Conservation (phyloP, 1,284 basidiomycete species). For the Retiboletus flavoniger region DNA sequence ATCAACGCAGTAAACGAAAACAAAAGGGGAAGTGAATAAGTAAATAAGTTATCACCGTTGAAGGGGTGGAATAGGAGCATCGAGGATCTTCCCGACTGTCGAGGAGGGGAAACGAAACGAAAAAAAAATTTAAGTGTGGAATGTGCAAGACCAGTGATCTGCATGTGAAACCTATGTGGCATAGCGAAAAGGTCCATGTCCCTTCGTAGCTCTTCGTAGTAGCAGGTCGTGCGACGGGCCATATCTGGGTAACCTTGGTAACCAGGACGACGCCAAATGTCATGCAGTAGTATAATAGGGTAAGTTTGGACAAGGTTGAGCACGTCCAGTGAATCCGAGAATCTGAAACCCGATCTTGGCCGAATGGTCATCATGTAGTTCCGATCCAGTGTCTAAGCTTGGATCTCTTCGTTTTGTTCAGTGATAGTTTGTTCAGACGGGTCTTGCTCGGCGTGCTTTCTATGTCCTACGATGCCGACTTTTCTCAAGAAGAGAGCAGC, state of each 20-base stretch:
- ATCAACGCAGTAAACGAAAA: background rate
- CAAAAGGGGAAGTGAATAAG: background rate
- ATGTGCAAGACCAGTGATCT: background rate
- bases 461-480: conserved; percentile 57
- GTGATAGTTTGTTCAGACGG: conserved; percentile 27
- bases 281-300: background rate
- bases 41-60: conserved; percentile 7
- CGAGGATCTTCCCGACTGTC: background rate
- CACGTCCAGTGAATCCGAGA: background rate
- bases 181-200: background rate
- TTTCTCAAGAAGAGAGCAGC: conserved; percentile 53
- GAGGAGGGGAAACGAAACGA: background rate
- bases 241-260: background rate
- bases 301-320: background rate
- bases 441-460: background rate
- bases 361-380: background rate
- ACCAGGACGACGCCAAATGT: background rate
- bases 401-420: conserved; percentile 1
- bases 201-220: conserved; percentile 9
- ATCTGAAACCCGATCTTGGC: background rate
- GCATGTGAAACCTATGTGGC: background rate
- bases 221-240: background rate
- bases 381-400: conserved; percentile 11
- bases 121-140: background rate
- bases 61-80: background rate